Percentiles rank a stretch among this genome's conserved stretches.
phyloP scores from a whole-genome alignment of 768 basidiomycete genomes.

The Naganishia friedmannii region DNA sequence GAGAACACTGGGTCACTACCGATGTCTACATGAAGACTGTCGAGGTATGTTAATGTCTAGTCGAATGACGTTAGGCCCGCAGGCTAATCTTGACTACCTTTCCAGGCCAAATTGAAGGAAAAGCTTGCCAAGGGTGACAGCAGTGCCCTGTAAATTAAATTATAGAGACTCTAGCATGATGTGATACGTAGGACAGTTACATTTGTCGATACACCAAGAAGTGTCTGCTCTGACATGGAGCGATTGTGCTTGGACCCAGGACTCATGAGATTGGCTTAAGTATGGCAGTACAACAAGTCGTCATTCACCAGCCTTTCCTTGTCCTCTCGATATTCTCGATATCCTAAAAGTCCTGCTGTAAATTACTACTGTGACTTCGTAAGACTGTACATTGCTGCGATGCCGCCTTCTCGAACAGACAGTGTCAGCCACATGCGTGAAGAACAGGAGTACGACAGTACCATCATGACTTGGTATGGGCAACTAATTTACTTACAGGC shows the following conservation, averaged over 20 bases:
- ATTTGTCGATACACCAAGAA: neutral
- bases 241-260: neutral
- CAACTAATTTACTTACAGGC: neutral
- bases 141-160: slow-evolving; percentile 14
- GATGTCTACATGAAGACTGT: slow-evolving; percentile 90
- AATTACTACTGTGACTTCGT: too few species aligned
- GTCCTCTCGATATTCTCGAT: neutral
- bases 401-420: neutral
- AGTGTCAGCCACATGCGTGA: neutral
- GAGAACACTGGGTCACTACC: slow-evolving; percentile 96
- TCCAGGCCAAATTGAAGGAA: slow-evolving; percentile 39
- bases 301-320: neutral
- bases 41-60: slow-evolving; percentile 55
- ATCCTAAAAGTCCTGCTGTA: neutral
- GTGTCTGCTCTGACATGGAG: neutral
- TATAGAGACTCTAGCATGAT: neutral
- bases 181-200: neutral
- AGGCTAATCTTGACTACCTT: slow-evolving; percentile 2
- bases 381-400: neutral
- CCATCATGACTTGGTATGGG: neutral
- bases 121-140: slow-evolving; percentile 31
- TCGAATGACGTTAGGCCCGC: neutral
- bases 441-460: neutral
- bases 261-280: neutral
- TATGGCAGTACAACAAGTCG: neutral